A percentile compares a stretch with the other conserved stretches of the same genome.
Conservation (phyloP, 2,329 filamentous ascomycete genomes). For the Thelonectria olida region DNA sequence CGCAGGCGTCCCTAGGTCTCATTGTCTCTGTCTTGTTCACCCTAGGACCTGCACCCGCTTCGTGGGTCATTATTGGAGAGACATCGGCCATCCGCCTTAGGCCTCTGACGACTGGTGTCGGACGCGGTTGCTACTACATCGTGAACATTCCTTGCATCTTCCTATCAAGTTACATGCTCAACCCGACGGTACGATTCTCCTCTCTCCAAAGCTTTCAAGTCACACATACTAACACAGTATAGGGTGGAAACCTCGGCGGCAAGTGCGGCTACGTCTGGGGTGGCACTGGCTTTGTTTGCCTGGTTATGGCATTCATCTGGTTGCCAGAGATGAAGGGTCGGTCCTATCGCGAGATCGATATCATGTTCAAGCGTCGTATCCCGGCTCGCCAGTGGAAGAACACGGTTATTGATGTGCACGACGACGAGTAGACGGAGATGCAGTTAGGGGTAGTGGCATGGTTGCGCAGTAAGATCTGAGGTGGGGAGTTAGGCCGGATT, state of each 20-base stretch:
- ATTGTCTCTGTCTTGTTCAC: slow-evolving; percentile 73
- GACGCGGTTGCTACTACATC: slow-evolving; percentile 71
- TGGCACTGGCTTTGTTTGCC: slow-evolving; percentile 65
- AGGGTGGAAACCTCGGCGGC: slow-evolving; percentile 57
- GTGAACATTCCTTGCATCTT: slow-evolving; percentile 74
- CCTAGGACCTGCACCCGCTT: slow-evolving; percentile 69
- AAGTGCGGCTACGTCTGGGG: slow-evolving; percentile 70
- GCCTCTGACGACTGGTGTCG: slow-evolving; percentile 72
- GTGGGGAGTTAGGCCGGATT: too few species aligned
- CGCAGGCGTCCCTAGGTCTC: slow-evolving; percentile 70
- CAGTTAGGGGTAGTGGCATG: not conserved
- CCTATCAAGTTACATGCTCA: slow-evolving; percentile 69
- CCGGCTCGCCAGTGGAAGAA: slow-evolving; percentile 64
- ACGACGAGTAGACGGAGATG: slow-evolving; percentile 64
- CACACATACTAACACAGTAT: slow-evolving; percentile 37
- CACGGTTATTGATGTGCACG: slow-evolving; percentile 64
- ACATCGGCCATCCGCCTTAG: slow-evolving; percentile 72
- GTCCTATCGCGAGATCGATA: slow-evolving; percentile 70
- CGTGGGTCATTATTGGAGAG: slow-evolving; percentile 74
- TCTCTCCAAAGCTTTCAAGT: not conserved
- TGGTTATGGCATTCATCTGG: slow-evolving; percentile 56
- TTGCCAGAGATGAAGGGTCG: slow-evolving; percentile 66
- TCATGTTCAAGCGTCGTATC: slow-evolving; percentile 63
- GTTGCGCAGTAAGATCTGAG: not conserved
- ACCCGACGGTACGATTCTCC: slow-evolving; percentile 53